A percentile compares a stretch with the other conserved stretches of the same genome.
Evolutionary conservation across 2,329 filamentous ascomycete species (phyloP).

Genomic region (Phialophora expanda): DNA sequence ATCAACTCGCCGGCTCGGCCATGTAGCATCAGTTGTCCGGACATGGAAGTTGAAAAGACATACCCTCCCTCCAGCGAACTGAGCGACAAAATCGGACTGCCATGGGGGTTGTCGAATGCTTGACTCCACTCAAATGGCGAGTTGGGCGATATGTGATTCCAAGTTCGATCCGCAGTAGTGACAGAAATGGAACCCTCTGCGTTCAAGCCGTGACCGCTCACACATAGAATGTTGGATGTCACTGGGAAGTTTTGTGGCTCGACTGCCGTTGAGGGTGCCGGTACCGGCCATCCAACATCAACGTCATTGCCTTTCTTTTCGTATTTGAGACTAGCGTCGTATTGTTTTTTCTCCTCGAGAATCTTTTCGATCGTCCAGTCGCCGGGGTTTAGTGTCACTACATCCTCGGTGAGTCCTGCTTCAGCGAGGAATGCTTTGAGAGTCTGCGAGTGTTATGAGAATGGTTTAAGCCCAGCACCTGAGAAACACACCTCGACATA

Average conservation of each 20-base stretch:
- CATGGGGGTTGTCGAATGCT: conserved; percentile 31
- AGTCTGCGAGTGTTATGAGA: conserved; percentile 49
- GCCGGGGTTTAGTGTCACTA: conserved; percentile 48
- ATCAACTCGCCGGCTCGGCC: conserved; percentile 40
- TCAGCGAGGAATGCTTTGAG: conserved; percentile 63
- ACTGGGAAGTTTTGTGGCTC: conserved; percentile 31
- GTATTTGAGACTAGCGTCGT: conserved; percentile 61
- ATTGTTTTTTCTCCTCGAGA: conserved; percentile 65
- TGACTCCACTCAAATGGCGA: conserved; percentile 21
- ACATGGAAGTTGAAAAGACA: conserved; percentile 64
- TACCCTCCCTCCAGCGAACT: conserved; percentile 50
- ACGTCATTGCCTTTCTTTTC: conserved; percentile 59
- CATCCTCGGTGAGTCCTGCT: conserved; percentile 59
- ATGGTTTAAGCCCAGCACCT: neutral
- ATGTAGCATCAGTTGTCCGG: conserved; percentile 60
- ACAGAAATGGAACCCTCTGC: conserved; percentile 24
- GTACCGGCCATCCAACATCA: conserved; percentile 52
- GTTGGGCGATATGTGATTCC: conserved; percentile 20
- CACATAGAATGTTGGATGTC: conserved; percentile 40
- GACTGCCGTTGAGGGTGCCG: conserved; percentile 41
- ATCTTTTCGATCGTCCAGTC: conserved; percentile 64
- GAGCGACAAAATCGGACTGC: conserved; percentile 59
- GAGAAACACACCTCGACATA: conserved; percentile 43
- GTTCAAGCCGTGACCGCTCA: conserved; percentile 26
- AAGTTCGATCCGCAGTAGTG: conserved; percentile 34